Percentiles rank a stretch among this genome's conserved stretches.
These are phyloP conservation scores for Haberlea rhodopensis DNA, from an alignment of 257 asterid genomes.

Conservation along the genomic window DNA sequence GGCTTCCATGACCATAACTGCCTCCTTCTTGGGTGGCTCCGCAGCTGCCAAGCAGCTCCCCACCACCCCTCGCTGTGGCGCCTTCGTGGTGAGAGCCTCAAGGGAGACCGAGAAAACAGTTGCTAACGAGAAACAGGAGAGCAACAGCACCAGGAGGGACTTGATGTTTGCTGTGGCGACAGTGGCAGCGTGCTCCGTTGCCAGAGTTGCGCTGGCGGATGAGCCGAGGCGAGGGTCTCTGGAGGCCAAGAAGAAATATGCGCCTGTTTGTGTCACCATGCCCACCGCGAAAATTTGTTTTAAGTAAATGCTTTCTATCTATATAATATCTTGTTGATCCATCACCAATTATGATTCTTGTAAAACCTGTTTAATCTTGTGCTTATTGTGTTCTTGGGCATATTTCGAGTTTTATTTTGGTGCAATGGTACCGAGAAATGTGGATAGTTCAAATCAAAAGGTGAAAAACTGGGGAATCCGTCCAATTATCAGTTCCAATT, in stretches of 20 bases:
- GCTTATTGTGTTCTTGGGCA: neutral
- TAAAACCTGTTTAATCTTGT: neutral
- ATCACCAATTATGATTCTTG: neutral
- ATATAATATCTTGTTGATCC: neutral
- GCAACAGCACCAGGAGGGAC: constrained; percentile 53
- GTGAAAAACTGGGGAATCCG: neutral
- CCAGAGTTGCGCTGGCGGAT: constrained; percentile 49
- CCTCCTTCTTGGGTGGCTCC: constrained; percentile 52
- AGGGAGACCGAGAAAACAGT: constrained; percentile 34
- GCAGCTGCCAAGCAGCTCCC: constrained; percentile 38
- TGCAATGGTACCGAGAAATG: neutral
- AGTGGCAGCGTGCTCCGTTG: constrained; percentile 45
- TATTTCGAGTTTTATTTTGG: neutral
- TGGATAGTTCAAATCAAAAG: neutral
- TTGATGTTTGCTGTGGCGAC: constrained; percentile 58
- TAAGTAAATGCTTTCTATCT: neutral
- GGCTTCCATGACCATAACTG: constrained; percentile 58
- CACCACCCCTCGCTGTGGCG: constrained; percentile 38
- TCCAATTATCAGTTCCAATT: neutral
- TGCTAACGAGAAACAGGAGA: constrained; percentile 28
- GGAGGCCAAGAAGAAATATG: constrained; percentile 72
- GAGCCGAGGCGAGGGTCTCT: constrained; percentile 52
- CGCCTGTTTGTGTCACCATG: constrained; percentile 46
- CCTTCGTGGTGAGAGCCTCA: constrained; percentile 43
- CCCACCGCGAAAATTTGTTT: neutral